Evolutionary conservation across 1,284 basidiomycete species (phyloP), one percentile per base, ranked within the genome.

Genomic region (Polyporus tsugae): DNA sequence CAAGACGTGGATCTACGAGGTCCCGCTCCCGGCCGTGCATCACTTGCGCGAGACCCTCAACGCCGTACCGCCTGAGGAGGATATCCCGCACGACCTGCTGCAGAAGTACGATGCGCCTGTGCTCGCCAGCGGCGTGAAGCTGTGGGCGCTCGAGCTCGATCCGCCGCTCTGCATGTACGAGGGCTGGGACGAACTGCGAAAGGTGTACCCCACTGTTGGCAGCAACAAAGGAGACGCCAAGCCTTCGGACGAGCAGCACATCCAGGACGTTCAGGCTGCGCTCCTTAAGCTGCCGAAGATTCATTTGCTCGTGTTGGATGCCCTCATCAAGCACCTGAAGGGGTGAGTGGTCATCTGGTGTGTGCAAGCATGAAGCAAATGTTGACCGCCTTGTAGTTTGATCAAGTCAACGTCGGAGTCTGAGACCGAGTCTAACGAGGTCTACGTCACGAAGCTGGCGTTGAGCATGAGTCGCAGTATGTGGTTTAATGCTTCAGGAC

Each of bases 1-100:
- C 71, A 95, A 93, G 81, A 85, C 91, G 1, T 98, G 96, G 97
- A 94, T 98, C 70, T 97, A 98, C 78, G 91, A 94, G 74, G 94
- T 97, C 2, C 95, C 96, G 0, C 85, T 98, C 29, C 83, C 88
- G 4, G 89, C 91, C 38, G 87, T 92, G 6, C 96, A 98, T 76
- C 91, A 92, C 71, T 87, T 98, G 11, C 90, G 96, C 69, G 92
- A 94, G 77, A 86, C 86, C 2, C 84, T 98, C 69, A 96, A 97
- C 77, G 87, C 87, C 29, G 80, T 95, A 13, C 88, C 89, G 6
- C 82, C 88, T 22, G 89, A 89, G 9, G 85, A 90, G 62, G 84
- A 90, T 29, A 88, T 95, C 70, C 83, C 91, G 2, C 75, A 82
- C 0, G 91, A 92, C 44, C 76, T 95, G 66, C 84, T 96, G 25